Evolutionary conservation across 805 yeast species (phyloP).

Genomic region (Kodamaea restingae): DNA sequence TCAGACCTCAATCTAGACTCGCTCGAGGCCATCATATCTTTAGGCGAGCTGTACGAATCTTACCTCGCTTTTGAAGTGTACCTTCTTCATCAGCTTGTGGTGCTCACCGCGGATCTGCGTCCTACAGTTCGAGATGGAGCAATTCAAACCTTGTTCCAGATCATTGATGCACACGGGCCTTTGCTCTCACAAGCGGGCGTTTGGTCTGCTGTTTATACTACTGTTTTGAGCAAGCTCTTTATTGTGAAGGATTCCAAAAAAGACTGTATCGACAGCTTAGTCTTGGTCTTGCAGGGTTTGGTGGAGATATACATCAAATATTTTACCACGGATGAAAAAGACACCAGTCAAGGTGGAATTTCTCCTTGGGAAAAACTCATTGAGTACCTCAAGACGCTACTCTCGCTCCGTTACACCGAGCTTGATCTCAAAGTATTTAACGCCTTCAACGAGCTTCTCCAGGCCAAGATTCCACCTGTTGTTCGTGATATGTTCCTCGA

Average conservation of each 20-base stretch:
- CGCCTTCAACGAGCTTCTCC: constrained; percentile 47
- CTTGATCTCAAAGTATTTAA: constrained; percentile 55
- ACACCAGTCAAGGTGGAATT: too few species aligned
- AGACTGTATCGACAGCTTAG: constrained; percentile 60
- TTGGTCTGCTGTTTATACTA: constrained; percentile 68
- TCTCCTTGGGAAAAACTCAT: constrained; percentile 57
- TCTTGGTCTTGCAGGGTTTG: constrained; percentile 61
- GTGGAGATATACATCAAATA: constrained; percentile 57
- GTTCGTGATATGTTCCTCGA: constrained; percentile 40
- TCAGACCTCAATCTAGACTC: not conserved
- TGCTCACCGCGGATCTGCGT: constrained; percentile 59
- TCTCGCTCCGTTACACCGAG: constrained; percentile 43
- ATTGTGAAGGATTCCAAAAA: constrained; percentile 16
- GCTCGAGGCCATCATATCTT: not conserved
- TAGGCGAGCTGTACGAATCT: constrained; percentile 2
- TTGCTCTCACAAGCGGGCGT: constrained; percentile 16
- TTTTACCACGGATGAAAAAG: constrained; percentile 9
- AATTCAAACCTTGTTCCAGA: constrained; percentile 80
- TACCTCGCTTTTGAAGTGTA: constrained; percentile 52
- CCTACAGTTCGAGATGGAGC: constrained; percentile 88
- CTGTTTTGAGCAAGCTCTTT: constrained; percentile 32
- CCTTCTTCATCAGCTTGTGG: constrained; percentile 52
- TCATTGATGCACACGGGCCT: constrained; percentile 31
- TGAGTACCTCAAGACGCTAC: constrained; percentile 41
- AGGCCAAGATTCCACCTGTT: constrained; percentile 12